Conservation (phyloP, 2,329 filamentous ascomycete species). For the Hymenoscyphus albidus region DNA sequence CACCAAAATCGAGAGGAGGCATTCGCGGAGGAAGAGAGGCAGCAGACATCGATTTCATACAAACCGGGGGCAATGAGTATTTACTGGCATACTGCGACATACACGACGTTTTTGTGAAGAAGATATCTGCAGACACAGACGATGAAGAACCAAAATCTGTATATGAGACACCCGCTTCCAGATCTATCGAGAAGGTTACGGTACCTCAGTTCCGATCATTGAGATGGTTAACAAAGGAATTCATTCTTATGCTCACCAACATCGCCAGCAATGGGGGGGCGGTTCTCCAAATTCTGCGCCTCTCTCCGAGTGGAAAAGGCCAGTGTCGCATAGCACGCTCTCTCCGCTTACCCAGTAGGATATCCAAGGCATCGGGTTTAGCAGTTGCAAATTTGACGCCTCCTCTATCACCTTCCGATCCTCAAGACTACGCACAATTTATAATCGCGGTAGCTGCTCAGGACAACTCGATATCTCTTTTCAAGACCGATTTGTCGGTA, state of each 20-base stretch:
- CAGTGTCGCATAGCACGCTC: conserved; percentile 49
- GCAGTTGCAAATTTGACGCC: conserved; percentile 68
- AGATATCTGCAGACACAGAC: conserved; percentile 36
- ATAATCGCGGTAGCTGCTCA: conserved; percentile 76
- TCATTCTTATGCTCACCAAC: conserved; percentile 56
- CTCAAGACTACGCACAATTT: conserved; percentile 66
- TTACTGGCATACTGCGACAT: conserved; percentile 76
- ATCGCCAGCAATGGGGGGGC: conserved; percentile 55
- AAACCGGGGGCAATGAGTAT: conserved; percentile 59
- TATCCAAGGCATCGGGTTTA: conserved; percentile 73
- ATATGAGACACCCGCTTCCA: conserved; percentile 52
- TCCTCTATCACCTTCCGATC: conserved; percentile 45
- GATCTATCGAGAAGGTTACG: conserved; percentile 39
- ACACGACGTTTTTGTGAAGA: conserved; percentile 62
- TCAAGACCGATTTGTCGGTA: conserved; percentile 67
- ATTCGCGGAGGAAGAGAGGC: conserved; percentile 54
- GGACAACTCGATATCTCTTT: conserved; percentile 73
- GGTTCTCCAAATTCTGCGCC: conserved; percentile 52
- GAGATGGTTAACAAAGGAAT: conserved; percentile 55
- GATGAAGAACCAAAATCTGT: conserved; percentile 48
- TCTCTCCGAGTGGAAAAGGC: conserved; percentile 29
- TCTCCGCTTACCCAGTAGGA: conserved; percentile 58
- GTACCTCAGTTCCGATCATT: conserved; percentile 54
- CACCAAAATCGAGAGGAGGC: conserved; percentile 46
- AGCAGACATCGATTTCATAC: conserved; percentile 66